Evolutionary conservation across 305 asterid species (phyloP), one percentile per base, ranked within the genome.

Genomic region (Fraxinus dipetala): DNA sequence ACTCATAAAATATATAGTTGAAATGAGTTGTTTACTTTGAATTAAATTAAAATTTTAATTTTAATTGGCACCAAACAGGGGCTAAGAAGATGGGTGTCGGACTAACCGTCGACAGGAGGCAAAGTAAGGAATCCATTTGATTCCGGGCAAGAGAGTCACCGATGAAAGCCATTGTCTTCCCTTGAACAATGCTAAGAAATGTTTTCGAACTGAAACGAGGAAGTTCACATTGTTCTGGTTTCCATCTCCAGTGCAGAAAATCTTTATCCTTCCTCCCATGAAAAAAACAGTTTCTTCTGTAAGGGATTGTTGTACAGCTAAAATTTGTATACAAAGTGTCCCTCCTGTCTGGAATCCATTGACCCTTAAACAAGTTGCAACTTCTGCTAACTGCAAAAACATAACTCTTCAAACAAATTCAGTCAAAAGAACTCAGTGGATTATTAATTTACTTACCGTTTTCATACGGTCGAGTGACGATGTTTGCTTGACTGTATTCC

Each of bases 161-260:
- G 10, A 94, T 73, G 82, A 93, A 94, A 2, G 92, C 97, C 92
- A 92, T 85, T 2, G 90, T 89, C 86, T 93, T 93, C 6, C 91
- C 98, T 43, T 24, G 83, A 0, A 95, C 81, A 56, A 59, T 26
- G 4, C 40, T 45, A 1, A 95, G 87, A 81, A 95, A 93, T 0
- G 14, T 24, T 8, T 76, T 43, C 5, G 97, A 84, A 0, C 74
- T 34, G 82, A 95, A 91, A 38, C 86, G 89, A 0, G 92, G 92
- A 5, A 95, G 86, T 22, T 87, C 83, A 56, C 98, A 95, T n/a
- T 85, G 22, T 10, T 90, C 85, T 0, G 97, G 98, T 73, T 90
- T 89, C 98, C 98, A 94, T 88, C 89, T 94, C 97, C 96, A 92
- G 2, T 87, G 73, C 45, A 93, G 85, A 76, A 90, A 95, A 72